Percentiles rank a stretch among this genome's conserved stretches.
Evolutionary conservation across 805 yeast genomes (phyloP).

Genomic region (Starmerella sp.): DNA sequence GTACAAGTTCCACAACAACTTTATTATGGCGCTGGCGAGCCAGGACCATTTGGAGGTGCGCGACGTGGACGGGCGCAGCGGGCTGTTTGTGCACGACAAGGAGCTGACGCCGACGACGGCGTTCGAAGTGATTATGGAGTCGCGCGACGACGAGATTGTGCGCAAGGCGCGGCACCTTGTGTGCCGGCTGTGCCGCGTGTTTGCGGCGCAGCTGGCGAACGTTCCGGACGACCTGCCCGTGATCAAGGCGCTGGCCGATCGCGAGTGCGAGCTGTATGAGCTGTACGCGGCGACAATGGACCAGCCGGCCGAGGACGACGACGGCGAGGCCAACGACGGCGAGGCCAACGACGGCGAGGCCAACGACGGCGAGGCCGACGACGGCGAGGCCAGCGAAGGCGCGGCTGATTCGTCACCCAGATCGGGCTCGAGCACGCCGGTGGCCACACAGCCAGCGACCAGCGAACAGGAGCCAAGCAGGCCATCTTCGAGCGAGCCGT

Average conservation of each 20-base stretch:
- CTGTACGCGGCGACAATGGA: neutral
- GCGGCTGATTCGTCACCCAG: too few species aligned
- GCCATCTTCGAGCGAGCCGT: too few species aligned
- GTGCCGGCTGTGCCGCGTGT: constrained; percentile 6
- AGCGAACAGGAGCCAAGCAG: too few species aligned
- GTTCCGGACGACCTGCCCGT: neutral
- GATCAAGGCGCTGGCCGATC: constrained; percentile 1
- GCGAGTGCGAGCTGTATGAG: constrained; percentile 7
- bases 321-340: too few species aligned
- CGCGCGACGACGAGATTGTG: constrained; percentile 1
- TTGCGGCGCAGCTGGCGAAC: neutral
- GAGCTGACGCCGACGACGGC: constrained; percentile 20
- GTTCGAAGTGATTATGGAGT: constrained; percentile 2
- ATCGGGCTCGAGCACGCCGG: too few species aligned
- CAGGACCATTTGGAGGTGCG: constrained; percentile 20
- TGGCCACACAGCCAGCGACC: too few species aligned
- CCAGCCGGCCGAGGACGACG: neutral
- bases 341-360: too few species aligned
- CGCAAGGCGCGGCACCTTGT: constrained; percentile 7
- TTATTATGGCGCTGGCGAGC: constrained; percentile 22
- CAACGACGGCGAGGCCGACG: too few species aligned
- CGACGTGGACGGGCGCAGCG: constrained; percentile 15
- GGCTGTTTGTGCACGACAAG: constrained; percentile 17
- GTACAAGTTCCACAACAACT: constrained; percentile 18
- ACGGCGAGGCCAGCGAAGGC: too few species aligned